Evolutionary conservation across 2,329 filamentous ascomycete species (phyloP).

Genomic region (Scytalidium lignicola): DNA sequence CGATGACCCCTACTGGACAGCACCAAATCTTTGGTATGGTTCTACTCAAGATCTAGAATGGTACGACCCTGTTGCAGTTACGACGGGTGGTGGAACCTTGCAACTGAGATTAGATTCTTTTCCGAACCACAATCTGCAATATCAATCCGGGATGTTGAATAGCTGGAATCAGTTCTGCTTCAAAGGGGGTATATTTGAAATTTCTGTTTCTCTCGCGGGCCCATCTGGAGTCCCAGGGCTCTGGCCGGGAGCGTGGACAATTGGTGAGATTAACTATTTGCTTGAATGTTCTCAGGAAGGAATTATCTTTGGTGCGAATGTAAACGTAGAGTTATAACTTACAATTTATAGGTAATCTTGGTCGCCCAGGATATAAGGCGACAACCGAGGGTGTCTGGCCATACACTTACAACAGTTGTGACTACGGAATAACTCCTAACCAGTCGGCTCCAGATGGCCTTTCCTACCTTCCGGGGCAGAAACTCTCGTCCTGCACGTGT

Average conservation of each 20-base stretch:
- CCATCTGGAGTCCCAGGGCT: slow-evolving; percentile 42
- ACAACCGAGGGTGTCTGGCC: slow-evolving; percentile 51
- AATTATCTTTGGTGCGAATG: too few relatives aligned
- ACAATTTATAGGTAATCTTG: slow-evolving; percentile 50
- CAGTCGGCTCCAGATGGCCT: slow-evolving; percentile 62
- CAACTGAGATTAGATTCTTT: slow-evolving; percentile 41
- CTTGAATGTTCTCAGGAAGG: too few relatives aligned
- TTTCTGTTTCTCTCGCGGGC: slow-evolving; percentile 46
- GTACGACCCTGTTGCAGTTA: slow-evolving; percentile 40
- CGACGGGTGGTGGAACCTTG: slow-evolving; percentile 40
- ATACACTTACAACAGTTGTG: slow-evolving; percentile 47
- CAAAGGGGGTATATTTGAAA: slow-evolving; percentile 48
- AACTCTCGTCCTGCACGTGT: slow-evolving; percentile 62
- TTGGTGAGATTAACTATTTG: too few relatives aligned
- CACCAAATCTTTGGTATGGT: slow-evolving; percentile 49
- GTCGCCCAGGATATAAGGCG: slow-evolving; percentile 44
- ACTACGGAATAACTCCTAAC: slow-evolving; percentile 65
- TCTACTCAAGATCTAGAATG: slow-evolving; percentile 41
- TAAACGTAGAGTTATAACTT: too few relatives aligned
- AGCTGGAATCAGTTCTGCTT: slow-evolving; percentile 51
- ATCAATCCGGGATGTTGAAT: slow-evolving; percentile 46
- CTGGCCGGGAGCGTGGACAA: slow-evolving; percentile 49
- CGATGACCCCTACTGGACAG: slow-evolving; percentile 52
- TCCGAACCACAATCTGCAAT: slow-evolving; percentile 39
- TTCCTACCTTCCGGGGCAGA: slow-evolving; percentile 63